Evolutionary conservation across 257 asterid species (phyloP).

Genomic region (Dorcoceras hygrometricum): DNA sequence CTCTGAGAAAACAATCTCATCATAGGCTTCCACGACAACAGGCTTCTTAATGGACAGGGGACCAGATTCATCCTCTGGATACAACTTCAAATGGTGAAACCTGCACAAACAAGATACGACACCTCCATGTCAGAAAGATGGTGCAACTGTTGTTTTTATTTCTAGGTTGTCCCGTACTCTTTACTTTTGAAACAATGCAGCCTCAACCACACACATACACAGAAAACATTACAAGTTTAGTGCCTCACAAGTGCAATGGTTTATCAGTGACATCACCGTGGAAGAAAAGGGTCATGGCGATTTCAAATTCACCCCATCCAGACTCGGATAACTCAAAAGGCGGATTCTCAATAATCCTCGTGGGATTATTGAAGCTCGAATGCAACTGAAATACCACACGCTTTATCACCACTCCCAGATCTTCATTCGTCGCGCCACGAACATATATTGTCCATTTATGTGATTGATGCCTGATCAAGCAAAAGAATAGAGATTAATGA

Average conservation of each 20-base stretch:
- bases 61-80: conserved; percentile 49
- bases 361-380: conserved; percentile 84
- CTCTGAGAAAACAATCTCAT: conserved; percentile 79
- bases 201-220: background rate
- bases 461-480: conserved; percentile 58
- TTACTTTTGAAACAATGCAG: background rate
- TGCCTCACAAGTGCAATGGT: conserved; percentile 87
- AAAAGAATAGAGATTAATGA: conserved; percentile 8
- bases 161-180: background rate
- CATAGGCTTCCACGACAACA: conserved; percentile 75
- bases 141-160: background rate
- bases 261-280: conserved; percentile 70
- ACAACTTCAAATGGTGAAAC: conserved; percentile 45
- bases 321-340: conserved; percentile 89
- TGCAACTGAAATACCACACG: conserved; percentile 88
- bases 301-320: conserved; percentile 99
- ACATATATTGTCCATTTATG: conserved; percentile 93
- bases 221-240: conserved; percentile 21
- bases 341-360: conserved; percentile 65
- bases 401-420: conserved; percentile 74
- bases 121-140: background rate
- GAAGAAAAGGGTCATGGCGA: conserved; percentile 83
- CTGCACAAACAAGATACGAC: conserved; percentile 19
- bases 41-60: conserved; percentile 48
- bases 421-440: conserved; percentile 88